Evolutionary conservation across 1,284 basidiomycete genomes (phyloP).

Genomic region (Polyporus tsugae): DNA sequence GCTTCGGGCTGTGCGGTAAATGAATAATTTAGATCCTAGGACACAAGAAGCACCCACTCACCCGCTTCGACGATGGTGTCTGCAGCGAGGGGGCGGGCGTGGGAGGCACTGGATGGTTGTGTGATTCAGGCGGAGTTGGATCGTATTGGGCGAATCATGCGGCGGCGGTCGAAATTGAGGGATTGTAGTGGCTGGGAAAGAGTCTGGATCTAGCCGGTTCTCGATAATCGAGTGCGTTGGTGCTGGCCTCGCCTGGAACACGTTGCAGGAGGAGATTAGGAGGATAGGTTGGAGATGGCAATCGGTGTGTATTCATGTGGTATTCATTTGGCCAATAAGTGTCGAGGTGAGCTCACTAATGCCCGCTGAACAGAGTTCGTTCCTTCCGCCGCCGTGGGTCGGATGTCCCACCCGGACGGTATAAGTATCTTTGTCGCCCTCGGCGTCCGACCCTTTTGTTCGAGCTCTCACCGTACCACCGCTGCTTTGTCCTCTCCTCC

Average conservation of each 20-base stretch:
- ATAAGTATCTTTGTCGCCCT: slow-evolving; percentile 34
- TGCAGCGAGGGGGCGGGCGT: background rate
- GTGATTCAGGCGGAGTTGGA: slow-evolving; percentile 2
- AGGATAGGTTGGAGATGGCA: slow-evolving; percentile 29
- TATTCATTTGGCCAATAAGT: slow-evolving; percentile 28
- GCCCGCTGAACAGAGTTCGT: slow-evolving; percentile 27
- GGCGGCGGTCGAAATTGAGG: background rate
- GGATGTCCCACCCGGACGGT: slow-evolving; percentile 29
- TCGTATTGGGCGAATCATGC: background rate
- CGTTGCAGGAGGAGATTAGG: slow-evolving; percentile 28
- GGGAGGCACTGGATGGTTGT: background rate
- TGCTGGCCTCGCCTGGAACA: slow-evolving; percentile 37
- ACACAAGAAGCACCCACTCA: background rate
- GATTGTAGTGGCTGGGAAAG: slow-evolving; percentile 20
- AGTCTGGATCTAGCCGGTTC: slow-evolving; percentile 32
- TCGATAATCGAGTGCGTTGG: slow-evolving; percentile 24
- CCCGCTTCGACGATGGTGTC: background rate
- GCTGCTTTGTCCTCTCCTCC: slow-evolving; percentile 20
- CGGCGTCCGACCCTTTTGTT: slow-evolving; percentile 29
- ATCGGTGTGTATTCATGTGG: slow-evolving; percentile 18
- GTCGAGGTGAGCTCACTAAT: slow-evolving; percentile 31
- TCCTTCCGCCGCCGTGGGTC: slow-evolving; percentile 33
- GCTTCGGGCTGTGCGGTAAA: background rate
- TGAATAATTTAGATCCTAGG: background rate
- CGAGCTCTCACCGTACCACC: slow-evolving; percentile 22